Evolutionary conservation across 129 eudicot species (phyloP).

Genomic region (Saposhnikovia divaricata): DNA sequence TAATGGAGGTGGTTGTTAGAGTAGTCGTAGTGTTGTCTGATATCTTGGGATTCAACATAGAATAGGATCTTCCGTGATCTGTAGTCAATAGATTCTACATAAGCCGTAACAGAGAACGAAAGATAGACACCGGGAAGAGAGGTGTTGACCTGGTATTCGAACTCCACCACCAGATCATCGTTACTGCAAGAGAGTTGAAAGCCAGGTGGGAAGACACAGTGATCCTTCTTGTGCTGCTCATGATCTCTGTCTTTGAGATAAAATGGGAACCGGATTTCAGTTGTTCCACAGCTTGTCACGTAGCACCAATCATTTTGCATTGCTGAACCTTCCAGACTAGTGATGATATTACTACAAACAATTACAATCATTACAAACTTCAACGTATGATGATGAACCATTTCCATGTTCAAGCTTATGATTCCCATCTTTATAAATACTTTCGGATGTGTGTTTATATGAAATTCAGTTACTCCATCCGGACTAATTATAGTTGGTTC

Average conservation of each 20-base stretch:
- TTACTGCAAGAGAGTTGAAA: neutral
- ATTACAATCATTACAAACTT: too few species aligned
- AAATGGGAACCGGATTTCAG: constrained; percentile 10
- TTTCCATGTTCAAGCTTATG: too few species aligned
- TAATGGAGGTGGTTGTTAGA: neutral
- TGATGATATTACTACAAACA: too few species aligned
- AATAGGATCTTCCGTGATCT: neutral
- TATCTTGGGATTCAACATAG: too few species aligned
- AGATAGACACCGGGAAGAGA: neutral
- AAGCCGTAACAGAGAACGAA: neutral
- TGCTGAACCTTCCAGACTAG: too few species aligned
- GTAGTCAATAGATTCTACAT: neutral
- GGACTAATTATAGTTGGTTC: too few species aligned
- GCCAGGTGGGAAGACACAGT: constrained; percentile 8
- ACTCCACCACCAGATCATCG: neutral
- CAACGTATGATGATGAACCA: too few species aligned
- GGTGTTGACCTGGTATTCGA: neutral
- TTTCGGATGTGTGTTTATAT: too few species aligned
- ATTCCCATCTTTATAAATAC: too few species aligned
- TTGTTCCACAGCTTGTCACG: neutral
- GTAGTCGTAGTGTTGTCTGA: neutral
- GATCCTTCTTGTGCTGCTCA: neutral
- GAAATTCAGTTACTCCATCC: too few species aligned
- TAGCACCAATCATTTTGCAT: too few species aligned
- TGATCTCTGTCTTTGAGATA: neutral